These are phyloP conservation scores for Tagetes patula DNA, from an alignment of 129 eudicot genomes.

Conservation along the genomic window DNA sequence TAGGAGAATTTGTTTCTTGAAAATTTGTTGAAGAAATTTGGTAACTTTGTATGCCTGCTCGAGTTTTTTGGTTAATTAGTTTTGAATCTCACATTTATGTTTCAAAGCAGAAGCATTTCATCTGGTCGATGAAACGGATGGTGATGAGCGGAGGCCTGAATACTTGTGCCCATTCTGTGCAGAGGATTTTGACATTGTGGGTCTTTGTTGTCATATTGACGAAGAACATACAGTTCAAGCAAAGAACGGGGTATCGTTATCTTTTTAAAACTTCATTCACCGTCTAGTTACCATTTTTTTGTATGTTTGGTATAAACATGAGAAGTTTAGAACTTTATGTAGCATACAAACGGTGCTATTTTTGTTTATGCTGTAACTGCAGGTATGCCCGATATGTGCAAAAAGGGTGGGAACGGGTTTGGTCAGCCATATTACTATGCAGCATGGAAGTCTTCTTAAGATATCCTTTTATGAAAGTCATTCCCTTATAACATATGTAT, in stretches of 20 bases:
- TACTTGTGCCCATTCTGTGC: conserved; percentile 88
- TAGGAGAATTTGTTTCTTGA: neutral
- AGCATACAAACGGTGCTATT: neutral
- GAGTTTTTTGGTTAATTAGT: neutral
- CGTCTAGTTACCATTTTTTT: neutral
- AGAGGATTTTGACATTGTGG: conserved; percentile 89
- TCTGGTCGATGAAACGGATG: conserved; percentile 61
- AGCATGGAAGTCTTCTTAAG: conserved; percentile 77
- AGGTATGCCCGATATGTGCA: conserved; percentile 86
- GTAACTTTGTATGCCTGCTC: neutral
- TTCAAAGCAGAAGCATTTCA: conserved; percentile 48
- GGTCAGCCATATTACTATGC: conserved; percentile 77
- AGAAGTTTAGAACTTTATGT: conserved; percentile 5
- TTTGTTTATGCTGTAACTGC: neutral
- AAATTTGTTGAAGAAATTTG: conserved; percentile 7
- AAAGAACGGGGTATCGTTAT: conserved; percentile 66
- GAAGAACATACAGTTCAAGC: conserved; percentile 82
- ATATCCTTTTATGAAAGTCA: conserved; percentile 62
- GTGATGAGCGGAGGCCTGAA: conserved; percentile 64
- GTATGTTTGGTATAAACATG: neutral
- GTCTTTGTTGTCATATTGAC: conserved; percentile 94
- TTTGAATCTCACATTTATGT: conserved; percentile 16
- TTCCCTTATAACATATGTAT: conserved; percentile 5
- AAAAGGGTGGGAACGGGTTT: conserved; percentile 68
- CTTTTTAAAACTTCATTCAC: neutral